Conservation (phyloP, 2,329 filamentous ascomycete genomes). For the Neofusicoccum sp. region DNA sequence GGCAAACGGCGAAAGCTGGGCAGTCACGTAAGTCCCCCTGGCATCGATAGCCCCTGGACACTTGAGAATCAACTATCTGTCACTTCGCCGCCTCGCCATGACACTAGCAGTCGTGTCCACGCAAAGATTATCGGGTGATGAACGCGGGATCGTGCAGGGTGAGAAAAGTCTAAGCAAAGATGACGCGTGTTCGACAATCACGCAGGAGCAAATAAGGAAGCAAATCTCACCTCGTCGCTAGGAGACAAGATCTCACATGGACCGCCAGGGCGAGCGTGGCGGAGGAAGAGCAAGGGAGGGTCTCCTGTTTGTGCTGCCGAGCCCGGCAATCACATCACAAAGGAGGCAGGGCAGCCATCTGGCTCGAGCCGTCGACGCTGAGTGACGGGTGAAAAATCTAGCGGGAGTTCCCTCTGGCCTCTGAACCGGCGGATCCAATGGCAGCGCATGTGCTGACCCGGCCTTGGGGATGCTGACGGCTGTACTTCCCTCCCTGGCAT, state of each 20-base stretch:
- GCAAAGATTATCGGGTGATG: not conserved
- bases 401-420: not conserved
- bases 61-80: not conserved
- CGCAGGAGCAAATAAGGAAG: conserved; percentile 1
- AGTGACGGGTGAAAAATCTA: not conserved
- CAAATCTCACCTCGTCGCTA: conserved; percentile 2
- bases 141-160: not conserved
- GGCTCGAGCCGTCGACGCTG: conserved; percentile 6
- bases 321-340: not conserved
- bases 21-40: not conserved
- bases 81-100: conserved; percentile 2
- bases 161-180: not conserved
- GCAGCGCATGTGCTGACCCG: not conserved
- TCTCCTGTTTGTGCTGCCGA: not conserved
- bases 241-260: not conserved
- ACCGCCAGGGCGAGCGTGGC: not conserved
- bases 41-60: not conserved
- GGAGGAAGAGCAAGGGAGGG: conserved; percentile 6
- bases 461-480: not conserved
- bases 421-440: not conserved
- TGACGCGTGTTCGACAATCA: conserved; percentile 5
- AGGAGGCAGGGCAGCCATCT: not conserved
- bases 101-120: not conserved
- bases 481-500: conserved; percentile 8
- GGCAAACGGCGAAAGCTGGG: not conserved